A percentile compares a stretch with the other conserved stretches of the same genome.
Evolutionary conservation across 2,329 filamentous ascomycete species (phyloP).

Genomic region (Claviceps capensis): DNA sequence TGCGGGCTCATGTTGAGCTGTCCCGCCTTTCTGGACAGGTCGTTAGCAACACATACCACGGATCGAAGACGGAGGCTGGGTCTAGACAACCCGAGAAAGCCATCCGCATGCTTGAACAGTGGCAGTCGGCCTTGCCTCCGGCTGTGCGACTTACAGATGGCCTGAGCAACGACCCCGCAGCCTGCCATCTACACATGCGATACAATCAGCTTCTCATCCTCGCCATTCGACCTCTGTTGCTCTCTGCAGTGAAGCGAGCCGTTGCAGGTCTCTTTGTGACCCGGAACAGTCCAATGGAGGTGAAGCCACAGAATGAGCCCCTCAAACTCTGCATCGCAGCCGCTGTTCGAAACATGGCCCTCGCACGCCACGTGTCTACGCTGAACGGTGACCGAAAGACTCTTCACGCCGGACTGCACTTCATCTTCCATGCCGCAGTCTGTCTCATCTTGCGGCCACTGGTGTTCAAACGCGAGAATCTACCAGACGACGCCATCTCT

Average conservation of each 20-base stretch:
- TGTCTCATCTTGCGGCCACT: constrained; percentile 33
- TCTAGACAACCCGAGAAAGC: constrained; percentile 24
- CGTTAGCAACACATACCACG: constrained; percentile 31
- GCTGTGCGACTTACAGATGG: constrained; percentile 23
- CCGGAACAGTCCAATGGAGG: constrained; percentile 12
- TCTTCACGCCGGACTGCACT: constrained; percentile 31
- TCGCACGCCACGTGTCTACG: constrained; percentile 26
- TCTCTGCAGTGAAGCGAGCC: constrained; percentile 31
- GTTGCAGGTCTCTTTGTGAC: constrained; percentile 27
- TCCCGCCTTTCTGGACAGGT: constrained; percentile 34
- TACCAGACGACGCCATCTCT: constrained; percentile 11
- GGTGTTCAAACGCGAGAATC: constrained; percentile 16
- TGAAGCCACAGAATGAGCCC: constrained; percentile 13
- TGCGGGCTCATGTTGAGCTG: constrained; percentile 32
- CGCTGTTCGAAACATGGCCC: constrained; percentile 30
- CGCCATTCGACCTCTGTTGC: constrained; percentile 32
- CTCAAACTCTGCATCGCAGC: constrained; percentile 28
- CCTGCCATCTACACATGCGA: constrained; percentile 33
- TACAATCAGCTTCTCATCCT: constrained; percentile 37
- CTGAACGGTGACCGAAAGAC: constrained; percentile 25
- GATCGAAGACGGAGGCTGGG: constrained; percentile 13
- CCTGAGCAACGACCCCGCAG: constrained; percentile 26
- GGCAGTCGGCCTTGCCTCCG: constrained; percentile 24
- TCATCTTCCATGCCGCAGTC: constrained; percentile 36
- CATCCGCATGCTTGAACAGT: constrained; percentile 27